Base-by-base conservation (phyloP, 768 basidiomycete species). In the Rhodotorula babjevae region DNA sequence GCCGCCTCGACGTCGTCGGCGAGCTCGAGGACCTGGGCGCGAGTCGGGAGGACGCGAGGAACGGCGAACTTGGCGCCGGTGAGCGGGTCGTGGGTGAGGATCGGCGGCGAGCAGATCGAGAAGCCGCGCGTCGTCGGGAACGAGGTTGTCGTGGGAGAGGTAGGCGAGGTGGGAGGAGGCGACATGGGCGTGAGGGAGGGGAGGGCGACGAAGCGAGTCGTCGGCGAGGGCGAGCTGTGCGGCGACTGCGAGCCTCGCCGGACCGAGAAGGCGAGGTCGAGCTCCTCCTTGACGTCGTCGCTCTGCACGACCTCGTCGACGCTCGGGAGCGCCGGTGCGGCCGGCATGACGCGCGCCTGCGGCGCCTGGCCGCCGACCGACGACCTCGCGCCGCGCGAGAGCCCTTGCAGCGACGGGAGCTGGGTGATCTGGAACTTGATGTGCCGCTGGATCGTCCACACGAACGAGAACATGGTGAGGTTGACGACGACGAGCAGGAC, bases 401-500 rank as follows among this genome's bases (percentile, higher is more conserved):
- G 15, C 8, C 23, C 31, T 15, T 29, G 29, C 11, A 58, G 33
- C 42, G 42, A 27, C 12, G 60, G 60, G n/a, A 61, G 46, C 44
- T 61, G 60, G 9, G 29, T 23, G 60, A 61, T 44, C 46, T 61
- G 60, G 29, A 61, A 31, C 2, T 31, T 3, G 60, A 61, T 61
- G 23, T 46, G 27, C 6, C 46, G 60, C n/a, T 44, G 60, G 29
- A 61, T 44, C 40, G 19, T 42, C n/a, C 29, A 44, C 44, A 61
- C n/a, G 60, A 61, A 61, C 4, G n/a, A 6, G 46, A 47, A 4
- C n/a, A 61, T n/a, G 16, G 21, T 15, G n/a, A 61, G n/a, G 21
- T 61, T 61, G 60, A 47, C 10, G 60, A 47, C 11, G 46, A 46
- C n/a, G 60, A 61, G 60, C 44, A 61, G 21, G 44, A 61, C n/a